phyloP scores from a whole-genome alignment of 306 rosid species.

The Sindora glabra region DNA sequence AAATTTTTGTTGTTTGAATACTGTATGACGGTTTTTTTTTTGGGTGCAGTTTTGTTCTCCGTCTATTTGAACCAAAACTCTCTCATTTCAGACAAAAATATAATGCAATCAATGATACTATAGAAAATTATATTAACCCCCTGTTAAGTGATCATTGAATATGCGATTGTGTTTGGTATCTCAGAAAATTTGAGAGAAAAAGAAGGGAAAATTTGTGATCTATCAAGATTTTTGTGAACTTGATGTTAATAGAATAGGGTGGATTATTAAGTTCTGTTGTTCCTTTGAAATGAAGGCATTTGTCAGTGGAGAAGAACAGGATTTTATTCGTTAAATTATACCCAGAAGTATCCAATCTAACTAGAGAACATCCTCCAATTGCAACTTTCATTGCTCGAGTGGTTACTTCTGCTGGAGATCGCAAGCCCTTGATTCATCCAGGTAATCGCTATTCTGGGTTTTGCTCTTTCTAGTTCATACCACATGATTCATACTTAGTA shows the following conservation, averaged over 20 bases:
- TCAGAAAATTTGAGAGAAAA: neutral
- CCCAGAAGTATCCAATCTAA: constrained; percentile 77
- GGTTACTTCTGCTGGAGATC: constrained; percentile 71
- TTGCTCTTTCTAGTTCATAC: neutral
- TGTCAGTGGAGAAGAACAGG: constrained; percentile 85
- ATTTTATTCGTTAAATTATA: constrained; percentile 66
- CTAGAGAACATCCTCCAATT: constrained; percentile 87
- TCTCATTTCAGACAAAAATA: no score
- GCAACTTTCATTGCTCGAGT: constrained; percentile 77
- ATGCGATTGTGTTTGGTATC: neutral
- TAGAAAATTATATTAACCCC: no score
- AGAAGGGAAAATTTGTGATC: neutral
- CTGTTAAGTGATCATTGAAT: no score
- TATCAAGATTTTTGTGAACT: neutral
- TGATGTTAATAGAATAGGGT: neutral
- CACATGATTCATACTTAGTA: neutral
- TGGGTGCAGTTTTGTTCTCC: no score
- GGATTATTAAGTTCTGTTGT: neutral
- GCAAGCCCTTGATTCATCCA: constrained; percentile 73
- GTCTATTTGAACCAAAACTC: no score
- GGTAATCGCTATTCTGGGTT: constrained; percentile 34
- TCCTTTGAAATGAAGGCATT: constrained; percentile 58
- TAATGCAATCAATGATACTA: no score
- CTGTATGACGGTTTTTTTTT: no score
- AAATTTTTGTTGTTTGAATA: no score